Evolutionary conservation across 345 rosid species (phyloP), one percentile per base, ranked within the genome.

Genomic region (Salix udensis): DNA sequence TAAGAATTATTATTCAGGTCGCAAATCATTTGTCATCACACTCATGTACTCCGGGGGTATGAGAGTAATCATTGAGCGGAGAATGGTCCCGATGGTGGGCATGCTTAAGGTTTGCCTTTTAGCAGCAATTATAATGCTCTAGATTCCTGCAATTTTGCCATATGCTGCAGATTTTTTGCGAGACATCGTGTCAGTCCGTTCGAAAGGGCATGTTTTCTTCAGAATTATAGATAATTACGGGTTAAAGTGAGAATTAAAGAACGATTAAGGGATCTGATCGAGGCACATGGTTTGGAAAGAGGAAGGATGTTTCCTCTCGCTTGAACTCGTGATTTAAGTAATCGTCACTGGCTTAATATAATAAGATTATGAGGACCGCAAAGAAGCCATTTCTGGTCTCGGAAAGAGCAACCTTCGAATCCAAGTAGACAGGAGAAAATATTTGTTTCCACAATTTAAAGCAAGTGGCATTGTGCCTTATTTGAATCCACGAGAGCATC

Each of bases 251-350:
- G 34, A 40, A 76, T 68, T 79, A 65, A 19, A 76, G 53, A 70
- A 82, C 55, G 62, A 39, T 70, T 46, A 61, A 67, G 60, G 64
- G 34, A 24, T 65, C 31, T 67, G 61, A 67, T 23, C 19, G 39
- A 72, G 67, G 72, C 89, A 86, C 89, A 82, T 84, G 87, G 82
- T 36, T 30, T 19, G 62, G 86, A 80, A 86, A 70, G 76, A 46
- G 50, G 68, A 24, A 60, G 82, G 89, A 82, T 80, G 88, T 80
- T 88, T 86, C 91, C 81, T 80, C 71, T 1, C 69, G 31, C 30
- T 12, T 61, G 40, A 67, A 71, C 48, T 46, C 66, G 10, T 14
- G 37, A 16, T 70, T 75, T 65, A 52, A 68, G 31, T 71, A 40
- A 58, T 68, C 24, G 64, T 48, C 31, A 15, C 13, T 61, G 31